A percentile compares a stretch with the other conserved stretches of the same genome.
Conservation (phyloP, 768 basidiomycete species). For the Kwoniella sp. region DNA sequence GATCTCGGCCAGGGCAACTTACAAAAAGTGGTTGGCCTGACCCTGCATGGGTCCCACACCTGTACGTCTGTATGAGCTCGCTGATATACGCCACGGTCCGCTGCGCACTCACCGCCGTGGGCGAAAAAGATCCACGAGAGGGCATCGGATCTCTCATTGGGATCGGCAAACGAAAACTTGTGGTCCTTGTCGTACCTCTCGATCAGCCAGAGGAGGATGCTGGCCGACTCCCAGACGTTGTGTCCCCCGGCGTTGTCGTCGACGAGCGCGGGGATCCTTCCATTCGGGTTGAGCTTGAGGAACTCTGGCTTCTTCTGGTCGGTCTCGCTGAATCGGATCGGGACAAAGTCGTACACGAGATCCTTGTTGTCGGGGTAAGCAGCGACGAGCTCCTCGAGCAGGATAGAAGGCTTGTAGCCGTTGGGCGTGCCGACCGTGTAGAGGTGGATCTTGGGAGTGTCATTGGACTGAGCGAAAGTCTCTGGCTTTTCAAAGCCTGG, state of each 20-base stretch:
- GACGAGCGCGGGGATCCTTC: conserved; percentile 50
- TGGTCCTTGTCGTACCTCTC: conserved; percentile 71
- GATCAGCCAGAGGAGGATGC: conserved; percentile 73
- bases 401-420: conserved; percentile 53
- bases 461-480: conserved; percentile 2
- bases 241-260: conserved; percentile 45
- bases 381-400: conserved; percentile 63
- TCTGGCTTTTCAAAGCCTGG: conserved; percentile 8
- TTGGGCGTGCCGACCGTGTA: conserved; percentile 62
- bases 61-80: neutral
- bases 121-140: conserved; percentile 86
- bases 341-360: conserved; percentile 47
- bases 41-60: conserved; percentile 77
- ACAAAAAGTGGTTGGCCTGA: conserved; percentile 68
- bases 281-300: conserved; percentile 56
- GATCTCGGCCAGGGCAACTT: conserved; percentile 52
- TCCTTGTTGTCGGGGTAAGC: conserved; percentile 50
- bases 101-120: conserved; percentile 37
- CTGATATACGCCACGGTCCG: neutral
- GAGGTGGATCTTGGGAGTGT: conserved; percentile 48
- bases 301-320: conserved; percentile 81
- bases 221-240: conserved; percentile 56
- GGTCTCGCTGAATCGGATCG: conserved; percentile 61
- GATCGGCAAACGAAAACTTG: conserved; percentile 61
- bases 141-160: conserved; percentile 64